Base-by-base conservation (phyloP, 805 yeast species). In the Candida mattraensis region DNA sequence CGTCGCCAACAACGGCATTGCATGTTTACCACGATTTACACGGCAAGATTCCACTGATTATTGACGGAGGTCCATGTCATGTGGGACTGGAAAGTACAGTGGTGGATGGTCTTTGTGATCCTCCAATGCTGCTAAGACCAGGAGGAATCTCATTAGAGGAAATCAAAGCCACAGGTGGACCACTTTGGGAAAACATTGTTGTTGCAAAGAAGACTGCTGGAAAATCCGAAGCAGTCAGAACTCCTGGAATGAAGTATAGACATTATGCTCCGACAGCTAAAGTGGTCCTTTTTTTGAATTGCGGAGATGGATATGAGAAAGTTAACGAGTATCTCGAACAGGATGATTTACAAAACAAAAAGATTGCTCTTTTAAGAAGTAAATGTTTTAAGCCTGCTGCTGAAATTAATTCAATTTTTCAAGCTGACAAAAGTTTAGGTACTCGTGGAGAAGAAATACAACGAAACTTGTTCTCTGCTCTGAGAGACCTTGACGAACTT, bases 181-280 rank as follows among this genome's bases (percentile, higher is more conserved):
- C 56, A 2, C 53, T 37, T 9, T 89, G 97, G 97, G 50, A 59
- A 5, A 58, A 77, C 31, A 74, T 86, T 2, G 60, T 75, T 5
- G 63, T 84, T 5, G 88, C 85, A 7, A 82, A 77, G 47, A 74
- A 72, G 45, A 76, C 78, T 2, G 87, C 87, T 1, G 84, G 80
- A 13, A 63, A 68, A 20, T 24, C 52, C 14, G 97, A 87, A 45
- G 72, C 80, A 1, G 94, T 84, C 0, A 74, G 84, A 49, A 93
- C 99, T 0, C 99, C 99, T 0, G 99, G 99, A 0, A 93, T 93
- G 99, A 93, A 93, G 56, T 93, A 93, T 58, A 80, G 85, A 48
- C 99, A 93, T 59, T 93, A 93, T 58, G 85, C 96, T 0, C 99
- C 99, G 3, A 72, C 73, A 2, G 96, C 97, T 0, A 78, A 74